Base-by-base conservation (phyloP, 208 protist genomes). In the Wallacemonas collosoma region DNA sequence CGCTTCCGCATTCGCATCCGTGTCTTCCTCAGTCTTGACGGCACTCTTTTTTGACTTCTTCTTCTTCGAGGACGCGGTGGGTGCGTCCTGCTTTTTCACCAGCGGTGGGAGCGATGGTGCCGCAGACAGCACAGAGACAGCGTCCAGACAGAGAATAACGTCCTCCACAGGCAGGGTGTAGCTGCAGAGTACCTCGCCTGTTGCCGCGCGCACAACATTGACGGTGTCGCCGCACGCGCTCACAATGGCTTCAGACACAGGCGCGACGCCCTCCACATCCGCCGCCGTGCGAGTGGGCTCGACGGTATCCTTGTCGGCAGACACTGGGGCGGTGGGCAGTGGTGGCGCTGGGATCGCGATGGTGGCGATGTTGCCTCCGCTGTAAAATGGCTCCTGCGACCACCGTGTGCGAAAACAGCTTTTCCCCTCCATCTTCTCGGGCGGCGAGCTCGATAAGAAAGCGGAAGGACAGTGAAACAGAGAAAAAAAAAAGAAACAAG, bases 331-430 rank as follows among this genome's bases (percentile, higher is more conserved):
- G n/a, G 60, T 35, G 3, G 57, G 40, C 15, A 73, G 54, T 1
- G 44, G 47, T 9, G 56, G 7, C 14, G 74, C 14, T 1, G 80
- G 81, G 1, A 95, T 64, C 7, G 80, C 73, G 12, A 95, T n/a
- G 14, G 87, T 86, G 12, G 87, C 81, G 41, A 97, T 75, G 47
- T 87, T 87, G 44, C 93, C 93, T 50, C 93, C 93, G 68, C 90
- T 95, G 76, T 92, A 97, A 17, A 95, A 75, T n/a, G 93, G 93
- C 41, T 79, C 63, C 72, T 97, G 90, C 41, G 86, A 86, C 90
- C 93, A 95, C 26, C 73, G 74, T 53, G 85, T 93, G 44, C 89
- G 84, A 71, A 97, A 97, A 71, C 88, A 94, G 68, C 95, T 97
- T 60, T 93, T 94, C 11, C 93, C 93, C 62, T 95, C 88, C 88